These are phyloP conservation scores for Penicillium brasilianum DNA, from an alignment of 2,329 filamentous ascomycete species.

Conservation along the genomic window DNA sequence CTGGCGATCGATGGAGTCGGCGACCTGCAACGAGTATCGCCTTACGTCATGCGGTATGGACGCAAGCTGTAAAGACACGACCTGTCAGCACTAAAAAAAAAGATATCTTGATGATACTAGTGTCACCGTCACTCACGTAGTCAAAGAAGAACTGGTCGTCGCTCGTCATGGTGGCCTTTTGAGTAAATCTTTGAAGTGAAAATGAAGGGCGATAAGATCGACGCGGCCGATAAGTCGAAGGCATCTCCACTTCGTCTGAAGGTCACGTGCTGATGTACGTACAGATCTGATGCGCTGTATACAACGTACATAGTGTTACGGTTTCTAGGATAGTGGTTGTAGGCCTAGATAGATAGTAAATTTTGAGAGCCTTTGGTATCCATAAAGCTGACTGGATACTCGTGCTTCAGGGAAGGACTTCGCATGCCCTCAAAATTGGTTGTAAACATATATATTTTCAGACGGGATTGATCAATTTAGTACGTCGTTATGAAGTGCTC, in stretches of 20 bases:
- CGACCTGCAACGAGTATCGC: slow-evolving; percentile 72
- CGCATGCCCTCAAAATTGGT: too few relatives aligned
- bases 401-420: too few relatives aligned
- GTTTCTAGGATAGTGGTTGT: background rate
- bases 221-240: slow-evolving; percentile 17
- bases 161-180: slow-evolving; percentile 68
- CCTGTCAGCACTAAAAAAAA: slow-evolving; percentile 16
- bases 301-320: background rate
- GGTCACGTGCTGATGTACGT: background rate
- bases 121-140: slow-evolving; percentile 61
- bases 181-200: slow-evolving; percentile 19
- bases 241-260: background rate
- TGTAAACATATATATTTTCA: too few relatives aligned
- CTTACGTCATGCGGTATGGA: slow-evolving; percentile 69
- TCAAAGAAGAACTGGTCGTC: slow-evolving; percentile 81
- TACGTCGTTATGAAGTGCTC: too few relatives aligned
- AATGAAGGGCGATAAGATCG: slow-evolving; percentile 25
- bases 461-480: too few relatives aligned
- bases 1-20: slow-evolving; percentile 79
- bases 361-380: too few relatives aligned
- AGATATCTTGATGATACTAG: background rate
- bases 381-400: too few relatives aligned
- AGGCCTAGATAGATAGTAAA: too few relatives aligned
- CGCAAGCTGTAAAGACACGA: slow-evolving; percentile 52
- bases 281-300: background rate